Evolutionary conservation across 179 eudicot genomes (phyloP), one percentile per base, ranked within the genome.

Genomic region (Silene coronaria): DNA sequence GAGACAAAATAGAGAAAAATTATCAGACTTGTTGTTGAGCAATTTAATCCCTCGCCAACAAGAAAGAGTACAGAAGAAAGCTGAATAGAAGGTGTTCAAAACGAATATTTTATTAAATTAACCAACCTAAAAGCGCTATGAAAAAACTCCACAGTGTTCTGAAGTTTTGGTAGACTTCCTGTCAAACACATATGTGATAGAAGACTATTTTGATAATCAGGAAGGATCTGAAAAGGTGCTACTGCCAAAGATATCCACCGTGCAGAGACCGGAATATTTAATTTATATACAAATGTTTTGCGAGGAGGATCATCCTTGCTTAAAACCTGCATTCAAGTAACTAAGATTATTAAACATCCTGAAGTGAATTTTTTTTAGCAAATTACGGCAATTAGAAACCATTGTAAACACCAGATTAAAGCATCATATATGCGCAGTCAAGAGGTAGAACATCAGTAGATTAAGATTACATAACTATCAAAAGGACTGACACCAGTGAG

Each of bases 191-290:
- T 85, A 79, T 95, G 90, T 19, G 97, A 88, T 30, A 95, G 84
- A 79, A 87, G 82, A 75, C 84, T 73, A 81, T 82, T 81, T 80
- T 91, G 88, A 78, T 81, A 76, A 79, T 95, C 97, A 26, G 97
- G 90, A 80, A 92, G 78, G 72, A 95, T 87, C 77, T 92, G 95
- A 83, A 95, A 88, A 55, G 95, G 97, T 48, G 95, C 99, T 82
- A 95, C 97, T 21, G 85, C 91, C 83, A 95, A 87, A 77, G 97
- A 88, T 83, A 95, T 91, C 91, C 93, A 95, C 75, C 78, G 88
- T 72, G 97, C 92, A 77, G 93, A 82, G 72, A 92, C 96, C 67
- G 99, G 99, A 78, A 88, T 81, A 77, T 85, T 81, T 80, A 95
- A 72, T 77, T 82, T 89, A 80, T 95, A 95, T 5, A 92, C 94